Conservation (phyloP, 1,284 basidiomycete genomes). For the Apiotrichum sp. region DNA sequence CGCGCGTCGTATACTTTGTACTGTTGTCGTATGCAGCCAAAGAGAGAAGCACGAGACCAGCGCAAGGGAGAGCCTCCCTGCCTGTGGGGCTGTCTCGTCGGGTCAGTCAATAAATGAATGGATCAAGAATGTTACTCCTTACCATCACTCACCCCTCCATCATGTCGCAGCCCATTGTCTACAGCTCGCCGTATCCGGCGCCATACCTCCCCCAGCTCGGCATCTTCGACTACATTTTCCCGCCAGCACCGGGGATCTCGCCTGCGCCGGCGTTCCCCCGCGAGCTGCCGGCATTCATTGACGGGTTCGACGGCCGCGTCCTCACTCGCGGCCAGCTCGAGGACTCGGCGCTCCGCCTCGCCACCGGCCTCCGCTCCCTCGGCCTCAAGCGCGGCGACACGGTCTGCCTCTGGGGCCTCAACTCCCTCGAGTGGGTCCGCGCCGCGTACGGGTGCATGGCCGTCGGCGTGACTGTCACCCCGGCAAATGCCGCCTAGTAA, state of each 20-base stretch:
- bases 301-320: conserved; percentile 56
- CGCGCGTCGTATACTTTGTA: too few relatives aligned
- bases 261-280: conserved; percentile 12
- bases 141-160: too few relatives aligned
- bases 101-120: too few relatives aligned
- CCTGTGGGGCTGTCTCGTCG: too few relatives aligned
- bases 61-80: too few relatives aligned
- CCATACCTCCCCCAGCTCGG: conserved; percentile 30
- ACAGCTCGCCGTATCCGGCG: conserved; percentile 18
- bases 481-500: conserved; percentile 36
- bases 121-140: too few relatives aligned
- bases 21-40: too few relatives aligned
- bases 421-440: conserved; percentile 60
- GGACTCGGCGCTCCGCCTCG: conserved; percentile 55
- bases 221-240: conserved; percentile 14
- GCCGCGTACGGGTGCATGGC: conserved; percentile 54
- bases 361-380: conserved; percentile 50
- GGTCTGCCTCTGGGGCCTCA: conserved; percentile 46
- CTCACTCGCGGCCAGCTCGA: conserved; percentile 57
- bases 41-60: too few relatives aligned
- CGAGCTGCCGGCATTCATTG: conserved; percentile 57
- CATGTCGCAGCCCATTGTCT: conserved; percentile 18
- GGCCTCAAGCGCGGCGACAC: conserved; percentile 31
- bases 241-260: neutral
- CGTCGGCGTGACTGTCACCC: conserved; percentile 29